phyloP scores from a whole-genome alignment of 225 moss, liverwort and hornwort species.

The Marchantia paleacea region DNA sequence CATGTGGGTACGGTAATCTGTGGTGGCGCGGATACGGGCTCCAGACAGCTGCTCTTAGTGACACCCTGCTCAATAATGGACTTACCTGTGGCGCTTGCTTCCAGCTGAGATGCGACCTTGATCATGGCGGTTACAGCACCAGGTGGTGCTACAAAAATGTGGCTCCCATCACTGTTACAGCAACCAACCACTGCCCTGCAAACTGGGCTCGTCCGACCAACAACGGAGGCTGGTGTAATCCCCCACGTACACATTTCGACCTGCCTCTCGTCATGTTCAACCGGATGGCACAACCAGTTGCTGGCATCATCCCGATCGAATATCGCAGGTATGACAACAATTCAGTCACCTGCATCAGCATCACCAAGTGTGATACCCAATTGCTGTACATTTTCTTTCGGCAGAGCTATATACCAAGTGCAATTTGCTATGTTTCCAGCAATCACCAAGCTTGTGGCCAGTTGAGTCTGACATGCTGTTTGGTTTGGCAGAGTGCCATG shows the following conservation, averaged over 20 bases:
- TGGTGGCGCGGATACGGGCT: constrained; percentile 24
- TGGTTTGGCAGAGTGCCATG: constrained; percentile 44
- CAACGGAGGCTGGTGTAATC: constrained; percentile 43
- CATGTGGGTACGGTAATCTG: constrained; percentile 30
- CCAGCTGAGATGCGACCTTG: constrained; percentile 17
- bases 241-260: constrained; percentile 35
- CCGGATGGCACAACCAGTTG: constrained; percentile 20
- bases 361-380: no score
- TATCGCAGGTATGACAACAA: constrained; percentile 27
- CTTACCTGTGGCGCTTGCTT: constrained; percentile 33
- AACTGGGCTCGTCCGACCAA: constrained; percentile 33
- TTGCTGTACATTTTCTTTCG: no score
- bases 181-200: constrained; percentile 39
- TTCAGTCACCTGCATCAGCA: no score
- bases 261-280: constrained; percentile 30
- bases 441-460: no score
- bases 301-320: constrained; percentile 30
- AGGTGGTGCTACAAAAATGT: constrained; percentile 20
- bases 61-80: constrained; percentile 26
- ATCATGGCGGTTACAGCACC: constrained; percentile 1
- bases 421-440: no score
- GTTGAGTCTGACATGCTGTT: no score
- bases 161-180: constrained; percentile 28
- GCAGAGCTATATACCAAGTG: no score
- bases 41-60: constrained; percentile 25